Evolutionary conservation across 345 rosid species (phyloP).

Genomic region (Cardamine occulta): DNA sequence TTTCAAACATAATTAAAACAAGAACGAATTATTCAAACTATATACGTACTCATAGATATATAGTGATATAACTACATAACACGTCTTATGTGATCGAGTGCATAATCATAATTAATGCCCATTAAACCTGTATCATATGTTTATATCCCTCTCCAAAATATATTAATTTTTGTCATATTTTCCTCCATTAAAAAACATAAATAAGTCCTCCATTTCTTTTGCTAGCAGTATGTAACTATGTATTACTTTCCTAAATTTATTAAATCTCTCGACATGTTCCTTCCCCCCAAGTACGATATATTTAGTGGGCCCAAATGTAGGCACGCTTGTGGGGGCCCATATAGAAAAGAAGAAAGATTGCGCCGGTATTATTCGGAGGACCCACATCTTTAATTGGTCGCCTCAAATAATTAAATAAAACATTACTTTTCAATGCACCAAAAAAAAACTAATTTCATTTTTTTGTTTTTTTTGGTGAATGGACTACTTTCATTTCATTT

Average conservation of each 20-base stretch:
- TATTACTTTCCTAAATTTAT: slow-evolving; percentile 7
- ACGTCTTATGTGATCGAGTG: neutral
- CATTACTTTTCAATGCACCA: neutral
- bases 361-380: slow-evolving; percentile 37
- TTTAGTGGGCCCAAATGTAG: slow-evolving; percentile 37
- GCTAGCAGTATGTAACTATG: neutral
- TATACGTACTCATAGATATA: neutral
- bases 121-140: neutral
- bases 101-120: neutral
- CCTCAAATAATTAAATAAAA: neutral
- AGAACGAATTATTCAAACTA: neutral
- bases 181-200: neutral
- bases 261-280: slow-evolving; percentile 23
- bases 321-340: slow-evolving; percentile 43
- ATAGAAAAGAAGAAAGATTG: slow-evolving; percentile 34
- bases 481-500: neutral
- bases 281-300: slow-evolving; percentile 1
- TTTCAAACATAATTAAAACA: no score
- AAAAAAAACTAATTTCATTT: neutral
- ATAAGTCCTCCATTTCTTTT: neutral
- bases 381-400: slow-evolving; percentile 13
- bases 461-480: no score
- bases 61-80: neutral
- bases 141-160: neutral
- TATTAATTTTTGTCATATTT: neutral